These are phyloP conservation scores for Neocallimastix lanati DNA, from an alignment of 192 early-diverging fungal species.

Conservation along the genomic window DNA sequence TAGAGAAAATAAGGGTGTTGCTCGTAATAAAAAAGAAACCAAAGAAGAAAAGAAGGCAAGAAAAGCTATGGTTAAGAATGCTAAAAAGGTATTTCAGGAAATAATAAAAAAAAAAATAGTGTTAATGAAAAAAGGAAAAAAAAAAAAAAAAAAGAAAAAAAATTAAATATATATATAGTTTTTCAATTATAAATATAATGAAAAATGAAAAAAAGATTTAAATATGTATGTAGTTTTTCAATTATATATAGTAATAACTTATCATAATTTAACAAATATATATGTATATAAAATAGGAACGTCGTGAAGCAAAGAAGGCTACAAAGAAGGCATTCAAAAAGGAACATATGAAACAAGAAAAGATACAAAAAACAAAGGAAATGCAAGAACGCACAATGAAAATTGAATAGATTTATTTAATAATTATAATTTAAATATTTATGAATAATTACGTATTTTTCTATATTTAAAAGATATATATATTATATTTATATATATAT, in stretches of 20 bases:
- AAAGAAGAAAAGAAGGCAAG: constrained; percentile 83
- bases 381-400: not conserved
- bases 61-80: constrained; percentile 70
- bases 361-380: constrained; percentile 5
- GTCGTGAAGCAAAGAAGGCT: constrained; percentile 57
- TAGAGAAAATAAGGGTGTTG: constrained; percentile 45
- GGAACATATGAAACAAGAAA: constrained; percentile 41
- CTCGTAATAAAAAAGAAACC: constrained; percentile 64
- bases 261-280: too few relatives aligned
- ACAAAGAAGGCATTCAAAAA: constrained; percentile 58
- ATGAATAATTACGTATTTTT: too few relatives aligned
- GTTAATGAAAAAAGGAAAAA: not conserved
- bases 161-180: too few relatives aligned
- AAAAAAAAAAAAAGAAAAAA: not conserved
- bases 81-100: constrained; percentile 48
- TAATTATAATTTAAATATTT: too few relatives aligned
- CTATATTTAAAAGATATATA: too few relatives aligned
- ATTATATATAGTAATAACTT: too few relatives aligned
- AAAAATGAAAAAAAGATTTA: too few relatives aligned
- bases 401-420: not conserved
- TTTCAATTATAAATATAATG: too few relatives aligned
- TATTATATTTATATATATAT: too few relatives aligned
- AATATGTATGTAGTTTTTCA: too few relatives aligned
- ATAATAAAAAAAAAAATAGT: not conserved
- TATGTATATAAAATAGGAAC: constrained; percentile 18